These are phyloP conservation scores for Helotiales sp. DNA, from an alignment of 2,329 filamentous ascomycete species.

Conservation along the genomic window DNA sequence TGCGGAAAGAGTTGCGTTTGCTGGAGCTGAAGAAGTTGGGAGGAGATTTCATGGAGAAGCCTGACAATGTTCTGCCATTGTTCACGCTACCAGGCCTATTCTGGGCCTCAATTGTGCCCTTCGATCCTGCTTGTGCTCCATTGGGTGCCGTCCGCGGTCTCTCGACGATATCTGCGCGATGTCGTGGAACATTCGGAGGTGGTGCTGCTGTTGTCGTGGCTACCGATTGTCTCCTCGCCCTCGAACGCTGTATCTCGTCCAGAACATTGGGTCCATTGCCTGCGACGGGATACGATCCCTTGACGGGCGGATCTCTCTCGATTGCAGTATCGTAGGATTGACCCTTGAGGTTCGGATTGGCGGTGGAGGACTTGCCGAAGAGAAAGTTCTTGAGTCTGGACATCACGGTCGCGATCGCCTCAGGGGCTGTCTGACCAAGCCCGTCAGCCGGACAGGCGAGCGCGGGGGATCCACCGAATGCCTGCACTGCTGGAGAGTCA, in stretches of 20 bases:
- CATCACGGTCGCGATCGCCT: slow-evolving; percentile 8
- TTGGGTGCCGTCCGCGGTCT: slow-evolving; percentile 23
- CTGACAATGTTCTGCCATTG: slow-evolving; percentile 21
- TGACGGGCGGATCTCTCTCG: slow-evolving; percentile 39
- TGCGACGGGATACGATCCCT: slow-evolving; percentile 42
- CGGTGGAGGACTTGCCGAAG: slow-evolving; percentile 8
- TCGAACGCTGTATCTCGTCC: slow-evolving; percentile 37
- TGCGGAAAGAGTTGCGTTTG: slow-evolving; percentile 3
- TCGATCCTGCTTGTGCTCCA: slow-evolving; percentile 10
- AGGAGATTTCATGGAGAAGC: slow-evolving; percentile 23
- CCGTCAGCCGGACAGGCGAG: neutral
- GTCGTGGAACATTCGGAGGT: slow-evolving; percentile 18
- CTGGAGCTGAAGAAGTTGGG: slow-evolving; percentile 12
- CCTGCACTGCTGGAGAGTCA: neutral
- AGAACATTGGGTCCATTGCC: slow-evolving; percentile 43
- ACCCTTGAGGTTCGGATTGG: slow-evolving; percentile 33
- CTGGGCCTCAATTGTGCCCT: too few relatives aligned
- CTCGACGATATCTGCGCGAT: slow-evolving; percentile 11
- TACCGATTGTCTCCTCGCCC: slow-evolving; percentile 18
- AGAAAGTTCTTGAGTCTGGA: slow-evolving; percentile 20
- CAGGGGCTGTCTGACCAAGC: neutral
- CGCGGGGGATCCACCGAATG: slow-evolving; percentile 14
- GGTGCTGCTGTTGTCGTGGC: slow-evolving; percentile 7
- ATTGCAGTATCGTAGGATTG: slow-evolving; percentile 41
- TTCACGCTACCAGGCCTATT: neutral